A percentile compares a stretch with the other conserved stretches of the same genome.
phyloP scores from a whole-genome alignment of 2,329 filamentous ascomycete species.

The Calycina herbarum region DNA sequence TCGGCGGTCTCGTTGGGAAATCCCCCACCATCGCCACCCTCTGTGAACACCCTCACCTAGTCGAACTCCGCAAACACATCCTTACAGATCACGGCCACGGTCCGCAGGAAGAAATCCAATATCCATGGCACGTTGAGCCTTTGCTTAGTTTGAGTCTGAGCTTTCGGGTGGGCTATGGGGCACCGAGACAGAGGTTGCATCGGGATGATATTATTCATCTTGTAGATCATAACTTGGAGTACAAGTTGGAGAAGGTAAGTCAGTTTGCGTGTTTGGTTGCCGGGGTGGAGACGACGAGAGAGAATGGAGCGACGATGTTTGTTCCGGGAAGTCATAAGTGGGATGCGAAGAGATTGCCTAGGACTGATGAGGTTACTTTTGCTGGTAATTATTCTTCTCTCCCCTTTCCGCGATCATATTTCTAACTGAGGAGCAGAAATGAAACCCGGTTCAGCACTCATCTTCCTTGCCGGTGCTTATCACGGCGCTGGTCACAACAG shows the following conservation, averaged over 20 bases:
- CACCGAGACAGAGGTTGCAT: not conserved
- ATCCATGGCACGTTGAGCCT: not conserved
- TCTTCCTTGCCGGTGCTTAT: not conserved
- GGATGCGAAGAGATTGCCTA: not conserved
- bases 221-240: not conserved
- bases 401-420: not conserved
- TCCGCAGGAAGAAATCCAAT: not conserved
- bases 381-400: not conserved
- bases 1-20: not conserved
- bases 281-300: not conserved
- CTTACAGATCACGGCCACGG: not conserved
- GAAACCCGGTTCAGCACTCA: not conserved
- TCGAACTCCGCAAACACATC: not conserved
- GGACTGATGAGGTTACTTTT: constrained; percentile 1
- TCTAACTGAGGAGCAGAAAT: not conserved
- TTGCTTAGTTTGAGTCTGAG: not conserved
- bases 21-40: not conserved
- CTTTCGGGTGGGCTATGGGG: not conserved
- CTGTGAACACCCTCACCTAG: not conserved
- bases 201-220: not conserved
- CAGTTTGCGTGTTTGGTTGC: not conserved
- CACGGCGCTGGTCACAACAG: not conserved
- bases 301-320: not conserved
- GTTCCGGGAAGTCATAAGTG: not conserved
- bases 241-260: constrained; percentile 1